Conservation (phyloP, 2,329 filamentous ascomycete species). For the Scedosporium dehoogii region DNA sequence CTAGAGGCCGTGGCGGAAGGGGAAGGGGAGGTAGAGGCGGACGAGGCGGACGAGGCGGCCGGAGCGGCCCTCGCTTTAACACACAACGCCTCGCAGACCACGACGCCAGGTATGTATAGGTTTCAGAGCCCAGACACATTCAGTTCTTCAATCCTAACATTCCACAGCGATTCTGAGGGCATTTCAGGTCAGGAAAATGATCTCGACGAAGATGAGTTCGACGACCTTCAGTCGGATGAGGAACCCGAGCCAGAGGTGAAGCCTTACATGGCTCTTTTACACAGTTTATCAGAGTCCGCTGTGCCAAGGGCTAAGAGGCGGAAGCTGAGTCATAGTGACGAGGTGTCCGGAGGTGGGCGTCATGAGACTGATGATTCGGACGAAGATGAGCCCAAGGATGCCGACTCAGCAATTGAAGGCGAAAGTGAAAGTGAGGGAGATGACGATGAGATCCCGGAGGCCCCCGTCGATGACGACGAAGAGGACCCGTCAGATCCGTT, state of each 20-base stretch:
- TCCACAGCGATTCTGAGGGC: background rate
- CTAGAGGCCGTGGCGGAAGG: conserved; percentile 13
- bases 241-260: conserved; percentile 31
- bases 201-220: background rate
- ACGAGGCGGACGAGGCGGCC: conserved; percentile 21
- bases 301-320: conserved; percentile 44
- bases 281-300: conserved; percentile 38
- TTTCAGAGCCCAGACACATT: background rate
- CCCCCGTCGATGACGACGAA: conserved; percentile 37
- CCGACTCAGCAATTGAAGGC: conserved; percentile 21
- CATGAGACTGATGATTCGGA: conserved; percentile 12
- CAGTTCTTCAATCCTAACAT: background rate
- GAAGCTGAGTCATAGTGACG: conserved; percentile 36
- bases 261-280: conserved; percentile 48
- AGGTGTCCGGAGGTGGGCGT: conserved; percentile 13
- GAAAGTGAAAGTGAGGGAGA: conserved; percentile 30
- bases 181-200: conserved; percentile 13
- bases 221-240: conserved; percentile 26
- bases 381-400: conserved; percentile 16
- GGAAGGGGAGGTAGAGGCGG: conserved; percentile 16
- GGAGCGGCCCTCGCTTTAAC: conserved; percentile 30
- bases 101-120: conserved; percentile 19
- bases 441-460: conserved; percentile 23
- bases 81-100: conserved; percentile 34
- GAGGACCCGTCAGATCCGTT: conserved; percentile 60